phyloP scores from a whole-genome alignment of 139 green algal genomes.

The Diplosphaera chodatii region DNA sequence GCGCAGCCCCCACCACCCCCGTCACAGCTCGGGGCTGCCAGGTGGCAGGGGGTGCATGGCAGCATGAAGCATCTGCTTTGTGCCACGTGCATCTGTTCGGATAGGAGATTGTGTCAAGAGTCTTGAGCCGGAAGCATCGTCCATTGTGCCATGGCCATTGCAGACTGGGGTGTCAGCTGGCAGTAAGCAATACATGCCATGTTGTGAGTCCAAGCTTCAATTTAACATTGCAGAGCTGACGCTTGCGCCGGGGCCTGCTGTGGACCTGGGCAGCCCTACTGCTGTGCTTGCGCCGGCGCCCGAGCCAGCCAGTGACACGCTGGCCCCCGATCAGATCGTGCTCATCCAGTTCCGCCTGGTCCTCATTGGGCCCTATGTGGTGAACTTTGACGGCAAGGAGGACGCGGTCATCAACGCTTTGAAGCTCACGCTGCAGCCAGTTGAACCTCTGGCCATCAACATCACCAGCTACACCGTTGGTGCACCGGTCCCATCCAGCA shows the following conservation, averaged over 20 bases:
- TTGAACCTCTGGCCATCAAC: neutral
- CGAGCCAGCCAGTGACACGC: neutral
- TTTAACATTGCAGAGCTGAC: neutral
- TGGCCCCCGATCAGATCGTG: neutral
- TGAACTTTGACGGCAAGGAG: neutral
- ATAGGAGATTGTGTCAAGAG: too few species aligned
- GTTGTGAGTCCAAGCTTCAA: too few species aligned
- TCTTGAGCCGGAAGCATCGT: too few species aligned
- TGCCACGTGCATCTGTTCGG: too few species aligned
- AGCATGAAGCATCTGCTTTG: too few species aligned
- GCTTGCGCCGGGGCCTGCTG: neutral
- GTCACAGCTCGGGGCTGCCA: neutral
- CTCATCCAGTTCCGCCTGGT: neutral
- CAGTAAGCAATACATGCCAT: too few species aligned
- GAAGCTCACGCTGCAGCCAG: neutral
- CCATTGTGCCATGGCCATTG: too few species aligned
- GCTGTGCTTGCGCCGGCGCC: too few species aligned
- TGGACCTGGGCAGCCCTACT: neutral
- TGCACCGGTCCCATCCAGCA: neutral
- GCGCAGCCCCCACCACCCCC: too few species aligned
- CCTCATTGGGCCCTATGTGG: neutral
- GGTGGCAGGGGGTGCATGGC: too few species aligned
- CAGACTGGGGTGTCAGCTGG: too few species aligned
- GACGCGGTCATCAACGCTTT: neutral
- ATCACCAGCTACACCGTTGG: slow-evolving; percentile 1